These are phyloP conservation scores for Geosmithia putterillii DNA, from an alignment of 2,329 filamentous ascomycete species.

Conservation along the genomic window DNA sequence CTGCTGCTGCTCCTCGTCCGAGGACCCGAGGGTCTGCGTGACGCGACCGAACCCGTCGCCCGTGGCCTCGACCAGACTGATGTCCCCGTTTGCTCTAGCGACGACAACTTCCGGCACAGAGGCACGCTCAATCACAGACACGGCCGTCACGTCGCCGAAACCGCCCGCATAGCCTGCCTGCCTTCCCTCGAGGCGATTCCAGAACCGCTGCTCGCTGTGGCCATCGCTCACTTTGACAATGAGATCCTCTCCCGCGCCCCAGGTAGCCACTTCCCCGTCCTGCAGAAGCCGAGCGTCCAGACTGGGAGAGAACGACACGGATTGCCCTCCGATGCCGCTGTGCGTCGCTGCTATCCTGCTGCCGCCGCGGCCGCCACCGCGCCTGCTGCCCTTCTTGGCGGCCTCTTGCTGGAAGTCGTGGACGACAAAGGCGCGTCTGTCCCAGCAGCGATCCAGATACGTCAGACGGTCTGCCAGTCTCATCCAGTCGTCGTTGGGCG, in stretches of 20 bases:
- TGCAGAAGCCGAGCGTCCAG: slow-evolving; percentile 29
- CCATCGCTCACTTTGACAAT: slow-evolving; percentile 24
- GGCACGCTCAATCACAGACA: slow-evolving; percentile 27
- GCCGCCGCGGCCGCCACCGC: slow-evolving; percentile 6
- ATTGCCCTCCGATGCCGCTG: slow-evolving; percentile 13
- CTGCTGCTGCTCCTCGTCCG: background rate
- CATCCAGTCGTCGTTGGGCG: slow-evolving; percentile 17
- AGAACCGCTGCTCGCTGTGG: slow-evolving; percentile 12
- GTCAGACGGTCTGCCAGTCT: slow-evolving; percentile 32
- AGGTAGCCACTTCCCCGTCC: slow-evolving; percentile 33
- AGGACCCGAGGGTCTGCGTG: slow-evolving; percentile 9
- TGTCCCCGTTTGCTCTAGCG: slow-evolving; percentile 35
- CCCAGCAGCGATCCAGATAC: slow-evolving; percentile 40
- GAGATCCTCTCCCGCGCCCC: slow-evolving; percentile 39
- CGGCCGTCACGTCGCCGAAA: slow-evolving; percentile 34
- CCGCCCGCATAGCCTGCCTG: slow-evolving; percentile 26
- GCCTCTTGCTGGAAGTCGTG: slow-evolving; percentile 11
- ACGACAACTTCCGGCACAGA: slow-evolving; percentile 22
- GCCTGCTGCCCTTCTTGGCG: slow-evolving; percentile 5
- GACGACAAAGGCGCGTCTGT: slow-evolving; percentile 29
- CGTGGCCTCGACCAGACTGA: slow-evolving; percentile 21
- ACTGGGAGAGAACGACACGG: slow-evolving; percentile 30
- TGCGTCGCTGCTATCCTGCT: background rate
- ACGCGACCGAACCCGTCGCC: slow-evolving; percentile 15
- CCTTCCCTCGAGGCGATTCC: slow-evolving; percentile 25